Conservation (phyloP, 78 protist species). For the Isochrysis galbana region DNA sequence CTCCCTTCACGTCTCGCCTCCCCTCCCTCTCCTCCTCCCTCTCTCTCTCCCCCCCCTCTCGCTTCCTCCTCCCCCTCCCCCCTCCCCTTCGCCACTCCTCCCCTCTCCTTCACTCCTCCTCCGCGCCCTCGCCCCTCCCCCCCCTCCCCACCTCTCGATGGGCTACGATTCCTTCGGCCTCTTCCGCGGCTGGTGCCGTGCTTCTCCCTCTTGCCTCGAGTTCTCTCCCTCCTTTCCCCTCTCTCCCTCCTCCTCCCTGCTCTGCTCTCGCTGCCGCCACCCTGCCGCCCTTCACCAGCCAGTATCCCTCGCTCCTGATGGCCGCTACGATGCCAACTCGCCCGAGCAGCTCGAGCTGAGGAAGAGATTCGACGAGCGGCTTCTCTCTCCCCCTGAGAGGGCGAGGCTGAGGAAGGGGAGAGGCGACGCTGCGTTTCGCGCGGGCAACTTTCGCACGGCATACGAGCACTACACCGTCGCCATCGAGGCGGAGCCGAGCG, state of each 20-base stretch:
- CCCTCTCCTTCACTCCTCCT: too few relatives aligned
- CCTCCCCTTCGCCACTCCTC: too few relatives aligned
- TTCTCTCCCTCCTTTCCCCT: not conserved
- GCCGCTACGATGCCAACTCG: not conserved
- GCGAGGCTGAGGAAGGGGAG: not conserved
- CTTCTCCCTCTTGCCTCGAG: not conserved
- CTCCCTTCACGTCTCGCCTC: too few relatives aligned
- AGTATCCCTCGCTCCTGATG: not conserved
- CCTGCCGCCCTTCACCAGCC: not conserved
- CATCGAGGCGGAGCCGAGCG: not conserved
- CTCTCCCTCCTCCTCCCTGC: not conserved
- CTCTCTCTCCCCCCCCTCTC: too few relatives aligned
- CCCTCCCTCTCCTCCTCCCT: too few relatives aligned
- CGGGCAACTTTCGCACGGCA: not conserved
- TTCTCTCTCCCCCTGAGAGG: not conserved
- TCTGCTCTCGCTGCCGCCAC: not conserved
- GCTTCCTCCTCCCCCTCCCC: too few relatives aligned
- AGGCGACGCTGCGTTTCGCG: not conserved
- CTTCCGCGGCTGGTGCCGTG: constrained; percentile 6
- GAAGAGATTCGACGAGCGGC: not conserved
- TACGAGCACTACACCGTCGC: not conserved
- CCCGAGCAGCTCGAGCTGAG: not conserved
- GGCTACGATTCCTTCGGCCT: not conserved
- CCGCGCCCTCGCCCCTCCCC: too few relatives aligned
- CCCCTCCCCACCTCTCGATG: too few relatives aligned